Conservation (phyloP, 2,329 filamentous ascomycete species). For the Venturia nashicola region DNA sequence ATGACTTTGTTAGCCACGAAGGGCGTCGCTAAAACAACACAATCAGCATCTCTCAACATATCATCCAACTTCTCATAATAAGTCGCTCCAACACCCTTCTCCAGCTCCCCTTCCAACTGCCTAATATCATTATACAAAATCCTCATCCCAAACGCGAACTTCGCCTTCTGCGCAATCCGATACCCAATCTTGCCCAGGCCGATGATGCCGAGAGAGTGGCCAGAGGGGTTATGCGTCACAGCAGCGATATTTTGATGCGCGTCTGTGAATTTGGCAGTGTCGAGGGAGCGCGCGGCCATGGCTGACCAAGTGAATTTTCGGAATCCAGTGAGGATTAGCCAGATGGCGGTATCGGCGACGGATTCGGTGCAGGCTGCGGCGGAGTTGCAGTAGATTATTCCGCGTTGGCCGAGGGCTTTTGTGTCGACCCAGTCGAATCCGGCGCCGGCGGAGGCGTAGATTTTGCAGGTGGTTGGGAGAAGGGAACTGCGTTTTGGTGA, state of each 20-base stretch:
- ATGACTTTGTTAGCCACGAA: slow-evolving; percentile 39
- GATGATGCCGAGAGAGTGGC: slow-evolving; percentile 51
- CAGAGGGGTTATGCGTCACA: slow-evolving; percentile 50
- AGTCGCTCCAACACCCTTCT: slow-evolving; percentile 37
- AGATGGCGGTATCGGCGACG: slow-evolving; percentile 59
- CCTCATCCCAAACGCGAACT: slow-evolving; percentile 51
- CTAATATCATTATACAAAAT: slow-evolving; percentile 51
- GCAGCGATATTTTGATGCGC: slow-evolving; percentile 50
- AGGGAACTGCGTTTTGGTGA: slow-evolving; percentile 19
- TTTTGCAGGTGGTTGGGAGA: slow-evolving; percentile 39
- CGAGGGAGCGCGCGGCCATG: slow-evolving; percentile 37
- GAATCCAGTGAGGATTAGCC: slow-evolving; percentile 57
- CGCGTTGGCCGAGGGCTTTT: slow-evolving; percentile 45
- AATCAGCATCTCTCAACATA: slow-evolving; percentile 44
- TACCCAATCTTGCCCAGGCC: slow-evolving; percentile 49
- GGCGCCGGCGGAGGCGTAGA: slow-evolving; percentile 49
- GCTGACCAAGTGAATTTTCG: slow-evolving; percentile 55
- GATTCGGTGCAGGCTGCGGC: slow-evolving; percentile 59
- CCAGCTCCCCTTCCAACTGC: slow-evolving; percentile 33
- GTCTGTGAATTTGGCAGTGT: slow-evolving; percentile 36
- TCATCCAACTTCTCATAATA: slow-evolving; percentile 40
- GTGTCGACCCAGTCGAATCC: slow-evolving; percentile 54
- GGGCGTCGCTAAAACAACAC: slow-evolving; percentile 50
- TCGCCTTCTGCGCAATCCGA: slow-evolving; percentile 44
- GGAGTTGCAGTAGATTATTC: slow-evolving; percentile 61